Conservation (phyloP, 768 basidiomycete genomes). For the Tylopilus subfusipes region DNA sequence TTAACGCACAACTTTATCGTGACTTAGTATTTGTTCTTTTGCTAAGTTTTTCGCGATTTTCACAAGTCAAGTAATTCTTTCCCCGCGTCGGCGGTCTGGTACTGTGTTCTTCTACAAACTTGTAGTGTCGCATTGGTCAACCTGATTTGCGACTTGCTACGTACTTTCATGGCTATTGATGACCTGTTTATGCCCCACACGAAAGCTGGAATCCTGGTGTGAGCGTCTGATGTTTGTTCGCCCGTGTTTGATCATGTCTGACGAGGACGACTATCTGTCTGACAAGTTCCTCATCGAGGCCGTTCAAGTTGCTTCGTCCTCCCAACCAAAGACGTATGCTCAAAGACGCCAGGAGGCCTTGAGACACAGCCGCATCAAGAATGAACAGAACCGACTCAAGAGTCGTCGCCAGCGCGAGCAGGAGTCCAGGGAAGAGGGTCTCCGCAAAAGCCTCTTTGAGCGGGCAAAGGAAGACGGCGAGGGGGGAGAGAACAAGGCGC, state of each 20-base stretch:
- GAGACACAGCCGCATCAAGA: conserved; percentile 54
- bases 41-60: conserved; percentile 40
- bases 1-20: conserved; percentile 28
- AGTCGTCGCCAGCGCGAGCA: conserved; percentile 62
- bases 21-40: conserved; percentile 33
- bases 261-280: conserved; percentile 82
- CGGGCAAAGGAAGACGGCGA: conserved; percentile 60
- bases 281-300: conserved; percentile 71
- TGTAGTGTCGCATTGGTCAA: conserved; percentile 33
- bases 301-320: conserved; percentile 27
- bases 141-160: conserved; percentile 23
- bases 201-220: not conserved
- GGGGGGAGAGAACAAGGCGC: conserved; percentile 60
- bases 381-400: conserved; percentile 65
- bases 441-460: conserved; percentile 78
- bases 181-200: conserved; percentile 22
- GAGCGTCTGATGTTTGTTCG: conserved; percentile 22
- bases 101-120: conserved; percentile 36
- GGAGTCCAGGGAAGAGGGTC: conserved; percentile 73
- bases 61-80: conserved; percentile 29
- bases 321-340: conserved; percentile 59
- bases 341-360: conserved; percentile 67
- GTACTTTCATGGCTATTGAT: conserved; percentile 30
- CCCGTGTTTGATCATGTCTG: conserved; percentile 48
- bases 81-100: conserved; percentile 41